phyloP scores from a whole-genome alignment of 1,139 yeast genomes.

The Yamadazyma oceani region DNA sequence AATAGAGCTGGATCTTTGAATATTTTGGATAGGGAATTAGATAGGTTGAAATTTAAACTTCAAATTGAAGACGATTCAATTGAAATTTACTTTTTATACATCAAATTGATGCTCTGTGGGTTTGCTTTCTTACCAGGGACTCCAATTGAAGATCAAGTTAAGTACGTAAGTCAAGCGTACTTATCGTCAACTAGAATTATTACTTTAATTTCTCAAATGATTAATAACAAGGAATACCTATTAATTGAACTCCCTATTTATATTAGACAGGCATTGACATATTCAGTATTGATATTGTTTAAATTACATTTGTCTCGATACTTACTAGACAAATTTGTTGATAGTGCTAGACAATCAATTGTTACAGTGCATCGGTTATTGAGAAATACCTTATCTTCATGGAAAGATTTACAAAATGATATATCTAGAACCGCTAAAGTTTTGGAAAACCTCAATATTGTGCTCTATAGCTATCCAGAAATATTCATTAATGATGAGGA shows the following conservation, averaged over 20 bases:
- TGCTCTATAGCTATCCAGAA: constrained; percentile 84
- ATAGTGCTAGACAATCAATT: constrained; percentile 88
- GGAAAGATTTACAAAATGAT: constrained; percentile 91
- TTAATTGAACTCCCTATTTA: constrained; percentile 85
- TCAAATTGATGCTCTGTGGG: constrained; percentile 79
- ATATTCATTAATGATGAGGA: constrained; percentile 46
- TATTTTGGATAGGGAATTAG: constrained; percentile 75
- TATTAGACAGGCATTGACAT: constrained; percentile 80
- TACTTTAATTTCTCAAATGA: constrained; percentile 71
- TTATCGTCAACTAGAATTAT: constrained; percentile 78
- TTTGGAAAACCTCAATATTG: constrained; percentile 86
- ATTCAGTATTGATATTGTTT: constrained; percentile 77
- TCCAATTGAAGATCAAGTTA: constrained; percentile 84
- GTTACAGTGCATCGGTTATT: constrained; percentile 88
- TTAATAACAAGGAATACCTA: constrained; percentile 53
- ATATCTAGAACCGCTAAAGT: constrained; percentile 90
- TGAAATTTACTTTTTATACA: constrained; percentile 79
- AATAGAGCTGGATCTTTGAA: constrained; percentile 79
- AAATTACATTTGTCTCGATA: constrained; percentile 80
- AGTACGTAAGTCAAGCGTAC: constrained; percentile 80
- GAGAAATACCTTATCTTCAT: constrained; percentile 84
- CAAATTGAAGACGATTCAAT: constrained; percentile 63
- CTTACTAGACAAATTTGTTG: constrained; percentile 73
- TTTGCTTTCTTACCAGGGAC: constrained; percentile 92
- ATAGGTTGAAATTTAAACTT: constrained; percentile 62